phyloP scores from a whole-genome alignment of 176 grass and related monocot species.

The Carex pumila region DNA sequence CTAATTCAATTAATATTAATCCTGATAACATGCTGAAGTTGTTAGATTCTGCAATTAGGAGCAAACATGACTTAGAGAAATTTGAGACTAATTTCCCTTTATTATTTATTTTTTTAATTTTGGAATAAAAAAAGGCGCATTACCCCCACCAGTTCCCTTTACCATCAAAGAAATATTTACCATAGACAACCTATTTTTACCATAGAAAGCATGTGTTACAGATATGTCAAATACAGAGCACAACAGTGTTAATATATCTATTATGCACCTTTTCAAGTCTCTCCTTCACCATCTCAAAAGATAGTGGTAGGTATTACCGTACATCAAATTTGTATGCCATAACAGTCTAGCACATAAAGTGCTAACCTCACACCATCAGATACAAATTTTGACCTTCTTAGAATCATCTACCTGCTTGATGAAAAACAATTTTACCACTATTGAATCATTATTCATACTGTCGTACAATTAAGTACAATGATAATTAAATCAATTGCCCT shows the following conservation, averaged over 20 bases:
- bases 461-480: neutral
- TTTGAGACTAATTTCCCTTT: too few relatives aligned
- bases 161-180: neutral
- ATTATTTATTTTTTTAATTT: too few relatives aligned
- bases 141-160: too few relatives aligned
- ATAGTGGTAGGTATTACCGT: neutral
- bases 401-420: constrained; percentile 24
- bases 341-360: neutral
- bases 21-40: too few relatives aligned
- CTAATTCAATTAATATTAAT: too few relatives aligned
- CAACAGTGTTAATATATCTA: constrained; percentile 26
- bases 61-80: too few relatives aligned
- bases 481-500: neutral
- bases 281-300: constrained; percentile 26
- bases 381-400: constrained; percentile 35
- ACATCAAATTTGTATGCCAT: neutral
- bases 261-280: constrained; percentile 31
- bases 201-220: constrained; percentile 13
- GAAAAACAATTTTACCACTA: neutral
- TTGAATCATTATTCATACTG: neutral
- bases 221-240: constrained; percentile 29
- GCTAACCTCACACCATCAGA: constrained; percentile 33
- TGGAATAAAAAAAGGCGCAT: too few relatives aligned
- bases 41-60: too few relatives aligned
- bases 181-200: constrained; percentile 4